A percentile compares a stretch with the other conserved stretches of the same genome.
phyloP scores from a whole-genome alignment of 148 eudicot genomes.

The Chenopodium album region DNA sequence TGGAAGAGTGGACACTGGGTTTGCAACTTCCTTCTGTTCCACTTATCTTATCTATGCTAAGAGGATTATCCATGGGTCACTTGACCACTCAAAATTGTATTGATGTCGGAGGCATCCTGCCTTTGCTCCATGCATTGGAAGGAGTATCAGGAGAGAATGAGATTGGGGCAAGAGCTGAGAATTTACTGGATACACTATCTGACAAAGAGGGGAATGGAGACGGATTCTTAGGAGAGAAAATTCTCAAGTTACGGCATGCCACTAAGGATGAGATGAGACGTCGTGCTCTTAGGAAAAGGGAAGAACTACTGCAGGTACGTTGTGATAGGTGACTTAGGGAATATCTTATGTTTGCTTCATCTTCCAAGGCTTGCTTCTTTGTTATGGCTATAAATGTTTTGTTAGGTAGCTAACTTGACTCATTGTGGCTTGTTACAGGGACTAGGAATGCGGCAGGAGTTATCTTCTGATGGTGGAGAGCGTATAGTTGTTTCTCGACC shows the following conservation, averaged over 20 bases:
- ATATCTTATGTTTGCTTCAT: not conserved
- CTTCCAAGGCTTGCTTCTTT: not conserved
- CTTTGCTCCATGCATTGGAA: slow-evolving; percentile 93
- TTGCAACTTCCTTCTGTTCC: slow-evolving; percentile 87
- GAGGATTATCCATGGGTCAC: slow-evolving; percentile 98
- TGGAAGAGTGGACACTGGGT: slow-evolving; percentile 63
- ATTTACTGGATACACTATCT: slow-evolving; percentile 87
- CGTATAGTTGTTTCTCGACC: slow-evolving; percentile 83
- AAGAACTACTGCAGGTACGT: slow-evolving; percentile 78
- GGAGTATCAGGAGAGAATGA: slow-evolving; percentile 95
- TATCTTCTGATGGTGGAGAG: slow-evolving; percentile 91
- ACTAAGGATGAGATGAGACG: slow-evolving; percentile 97
- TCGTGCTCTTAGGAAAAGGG: slow-evolving; percentile 81
- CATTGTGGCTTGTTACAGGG: slow-evolving; percentile 37
- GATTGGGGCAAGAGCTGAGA: slow-evolving; percentile 97
- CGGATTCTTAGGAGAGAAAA: slow-evolving; percentile 75
- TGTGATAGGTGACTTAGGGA: not conserved
- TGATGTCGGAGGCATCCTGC: slow-evolving; percentile 77
- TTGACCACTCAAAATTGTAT: slow-evolving; percentile 77
- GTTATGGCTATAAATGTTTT: not conserved
- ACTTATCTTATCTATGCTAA: slow-evolving; percentile 91
- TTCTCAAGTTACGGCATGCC: slow-evolving; percentile 75
- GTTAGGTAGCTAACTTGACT: not conserved
- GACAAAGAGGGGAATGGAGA: slow-evolving; percentile 90
- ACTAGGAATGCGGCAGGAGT: slow-evolving; percentile 81